Conservation (phyloP, 73 alveolate species). For the Halteria grandinella region DNA sequence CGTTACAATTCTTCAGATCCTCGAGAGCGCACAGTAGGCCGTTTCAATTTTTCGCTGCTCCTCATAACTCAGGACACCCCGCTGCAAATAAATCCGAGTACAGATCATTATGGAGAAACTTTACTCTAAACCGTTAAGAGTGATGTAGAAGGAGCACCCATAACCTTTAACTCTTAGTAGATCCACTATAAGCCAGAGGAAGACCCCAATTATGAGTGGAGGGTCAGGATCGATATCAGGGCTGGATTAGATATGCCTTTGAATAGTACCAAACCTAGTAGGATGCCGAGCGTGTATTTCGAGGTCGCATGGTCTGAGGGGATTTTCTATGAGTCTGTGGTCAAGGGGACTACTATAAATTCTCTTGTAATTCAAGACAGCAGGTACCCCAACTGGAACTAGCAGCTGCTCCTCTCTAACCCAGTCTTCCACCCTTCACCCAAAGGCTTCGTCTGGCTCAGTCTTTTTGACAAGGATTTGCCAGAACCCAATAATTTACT, state of each 20-base stretch:
- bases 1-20: no score
- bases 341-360: conserved; percentile 78
- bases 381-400: conserved; percentile 98
- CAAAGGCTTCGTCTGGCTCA: conserved; percentile 95
- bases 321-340: conserved; percentile 80
- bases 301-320: conserved; percentile 94
- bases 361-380: conserved; percentile 87
- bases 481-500: conserved; percentile 90
- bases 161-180: no score
- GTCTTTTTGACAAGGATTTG: conserved; percentile 86
- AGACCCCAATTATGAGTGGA: conserved; percentile 94
- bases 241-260: conserved; percentile 95
- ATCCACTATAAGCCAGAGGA: conserved; percentile 93
- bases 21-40: no score
- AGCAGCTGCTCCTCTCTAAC: conserved; percentile 87
- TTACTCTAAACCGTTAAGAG: no score
- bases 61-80: no score
- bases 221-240: conserved; percentile 96
- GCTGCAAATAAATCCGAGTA: no score
- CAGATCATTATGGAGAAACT: no score
- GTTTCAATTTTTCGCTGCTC: no score
- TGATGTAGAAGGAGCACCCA: no score
- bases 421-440: conserved; percentile 82
- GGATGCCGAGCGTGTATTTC: conserved; percentile 94
- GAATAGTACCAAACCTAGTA: conserved; percentile 86